Evolutionary conservation across 345 rosid species (phyloP), one percentile per base, ranked within the genome.

Genomic region (Salix udensis): DNA sequence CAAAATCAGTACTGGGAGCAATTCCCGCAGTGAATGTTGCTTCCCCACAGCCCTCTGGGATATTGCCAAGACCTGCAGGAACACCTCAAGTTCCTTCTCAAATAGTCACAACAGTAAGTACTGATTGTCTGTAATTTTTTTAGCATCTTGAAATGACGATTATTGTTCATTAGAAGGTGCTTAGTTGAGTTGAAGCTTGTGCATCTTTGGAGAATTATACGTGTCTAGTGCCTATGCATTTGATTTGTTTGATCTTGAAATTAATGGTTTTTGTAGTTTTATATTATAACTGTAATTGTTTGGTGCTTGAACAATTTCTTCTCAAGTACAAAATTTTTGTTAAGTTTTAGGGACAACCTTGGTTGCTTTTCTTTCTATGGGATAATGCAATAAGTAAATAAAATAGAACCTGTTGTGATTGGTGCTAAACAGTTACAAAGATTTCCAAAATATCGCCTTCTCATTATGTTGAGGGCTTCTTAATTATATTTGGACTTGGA

Each of bases 11-110:
- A 67, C 72, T 74, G 52, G 91, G 86, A 78, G 83, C 82, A 67
- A 68, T 81, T 46, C 78, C 93, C 19, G 72, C 79, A 5, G 82
- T 79, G 67, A 84, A 65, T 74, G 61, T 61, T 46, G 70, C 88
- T 71, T 78, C 84, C 37, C 52, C 86, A 73, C 85, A 65, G 68
- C 78, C 86, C 26, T 46, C 90, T 23, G 85, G 80, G 76, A 72
- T 71, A 82, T 78, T 81, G 78, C 82, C 87, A 73, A 88, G 86
- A 84, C 85, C 90, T 31, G 79, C 76, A 40, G 89, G 83, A 82
- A 73, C 71, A 37, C 65, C 75, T 76, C 88, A 82, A 76, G 86
- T 80, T 83, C 78, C 88, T 60, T 67, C 89, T 76, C 91, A 80
- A 76, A 21, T 58, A 37, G 65, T 75, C 46, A 65, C 82, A 61